Conservation (phyloP, 75 land plant genomes). For the Azolla pinnata region DNA sequence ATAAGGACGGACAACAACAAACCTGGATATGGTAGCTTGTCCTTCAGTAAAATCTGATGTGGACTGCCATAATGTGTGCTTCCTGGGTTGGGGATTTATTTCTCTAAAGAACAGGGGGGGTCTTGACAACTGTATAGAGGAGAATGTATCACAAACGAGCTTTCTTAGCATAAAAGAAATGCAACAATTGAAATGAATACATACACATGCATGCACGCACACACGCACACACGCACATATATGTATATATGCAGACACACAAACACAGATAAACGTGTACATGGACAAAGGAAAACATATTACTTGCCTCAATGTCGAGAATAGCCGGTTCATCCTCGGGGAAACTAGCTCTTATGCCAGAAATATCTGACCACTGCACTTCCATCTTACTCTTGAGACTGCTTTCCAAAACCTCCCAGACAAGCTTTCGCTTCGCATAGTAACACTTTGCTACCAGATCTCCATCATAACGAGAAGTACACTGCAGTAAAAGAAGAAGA, state of each 20-base stretch:
- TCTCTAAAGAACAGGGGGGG: slow-evolving; percentile 65
- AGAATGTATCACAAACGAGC: too few relatives aligned
- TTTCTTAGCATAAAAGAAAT: too few relatives aligned
- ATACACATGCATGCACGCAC: too few relatives aligned
- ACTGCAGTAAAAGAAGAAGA: slow-evolving; percentile 19
- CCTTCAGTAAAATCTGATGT: slow-evolving; percentile 66
- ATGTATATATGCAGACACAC: too few relatives aligned
- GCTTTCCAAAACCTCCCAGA: slow-evolving; percentile 90
- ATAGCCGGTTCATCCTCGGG: slow-evolving; percentile 55
- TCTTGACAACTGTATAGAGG: slow-evolving; percentile 37
- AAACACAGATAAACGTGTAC: too few relatives aligned
- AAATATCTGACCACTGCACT: slow-evolving; percentile 95
- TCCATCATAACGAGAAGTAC: slow-evolving; percentile 54
- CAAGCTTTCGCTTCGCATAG: slow-evolving; percentile 82
- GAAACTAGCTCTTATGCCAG: slow-evolving; percentile 59
- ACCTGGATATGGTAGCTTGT: slow-evolving; percentile 59
- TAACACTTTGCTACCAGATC: slow-evolving; percentile 94
- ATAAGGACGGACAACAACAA: too few relatives aligned
- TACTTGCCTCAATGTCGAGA: slow-evolving; percentile 77
- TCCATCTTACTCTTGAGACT: slow-evolving; percentile 91
- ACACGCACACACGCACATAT: too few relatives aligned
- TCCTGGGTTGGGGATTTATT: slow-evolving; percentile 70
- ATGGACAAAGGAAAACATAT: too few relatives aligned
- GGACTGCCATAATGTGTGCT: slow-evolving; percentile 68
- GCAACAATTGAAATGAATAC: too few relatives aligned